Conservation (phyloP, 495 filamentous ascomycete species). For the Aspergillus saccharolyticus region DNA sequence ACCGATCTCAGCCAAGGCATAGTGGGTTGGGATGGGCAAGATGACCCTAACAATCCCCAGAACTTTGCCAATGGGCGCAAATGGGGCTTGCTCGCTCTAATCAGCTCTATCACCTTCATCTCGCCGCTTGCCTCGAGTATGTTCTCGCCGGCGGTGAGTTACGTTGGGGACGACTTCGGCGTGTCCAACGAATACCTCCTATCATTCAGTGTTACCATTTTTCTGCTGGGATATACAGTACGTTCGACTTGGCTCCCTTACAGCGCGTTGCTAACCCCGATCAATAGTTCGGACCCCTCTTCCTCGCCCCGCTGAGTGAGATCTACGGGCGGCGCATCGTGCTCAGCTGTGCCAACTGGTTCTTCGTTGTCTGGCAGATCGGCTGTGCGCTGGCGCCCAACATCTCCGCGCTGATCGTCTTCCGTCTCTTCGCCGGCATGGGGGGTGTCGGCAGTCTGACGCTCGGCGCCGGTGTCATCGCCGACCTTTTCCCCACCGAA, state of each 20-base stretch:
- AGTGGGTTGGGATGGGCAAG: slow-evolving; percentile 50
- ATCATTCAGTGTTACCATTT: slow-evolving; percentile 52
- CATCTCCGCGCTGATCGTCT: slow-evolving; percentile 53
- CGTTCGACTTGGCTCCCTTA: slow-evolving; percentile 6
- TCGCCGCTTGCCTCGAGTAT: slow-evolving; percentile 60
- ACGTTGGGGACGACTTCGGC: slow-evolving; percentile 54
- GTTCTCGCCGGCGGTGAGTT: slow-evolving; percentile 59
- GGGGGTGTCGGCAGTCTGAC: slow-evolving; percentile 48
- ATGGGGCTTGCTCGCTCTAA: slow-evolving; percentile 28
- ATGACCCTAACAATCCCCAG: slow-evolving; percentile 64
- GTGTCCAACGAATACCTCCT: slow-evolving; percentile 48
- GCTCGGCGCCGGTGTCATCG: slow-evolving; percentile 50
- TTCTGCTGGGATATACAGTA: slow-evolving; percentile 55
- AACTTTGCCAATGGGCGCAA: slow-evolving; percentile 53
- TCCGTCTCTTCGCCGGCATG: slow-evolving; percentile 60
- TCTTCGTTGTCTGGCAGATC: slow-evolving; percentile 56
- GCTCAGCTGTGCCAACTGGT: slow-evolving; percentile 32
- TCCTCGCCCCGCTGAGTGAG: slow-evolving; percentile 42
- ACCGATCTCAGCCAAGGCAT: slow-evolving; percentile 26
- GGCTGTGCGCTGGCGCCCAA: slow-evolving; percentile 63
- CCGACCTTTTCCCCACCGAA: slow-evolving; percentile 53
- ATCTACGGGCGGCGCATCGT: slow-evolving; percentile 38
- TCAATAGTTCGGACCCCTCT: slow-evolving; percentile 31
- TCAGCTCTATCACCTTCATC: slow-evolving; percentile 43
- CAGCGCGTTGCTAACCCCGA: neutral